Evolutionary conservation across 331 rosid genomes (phyloP), one percentile per base, ranked within the genome.

Genomic region (Pyracantha coccinea): DNA sequence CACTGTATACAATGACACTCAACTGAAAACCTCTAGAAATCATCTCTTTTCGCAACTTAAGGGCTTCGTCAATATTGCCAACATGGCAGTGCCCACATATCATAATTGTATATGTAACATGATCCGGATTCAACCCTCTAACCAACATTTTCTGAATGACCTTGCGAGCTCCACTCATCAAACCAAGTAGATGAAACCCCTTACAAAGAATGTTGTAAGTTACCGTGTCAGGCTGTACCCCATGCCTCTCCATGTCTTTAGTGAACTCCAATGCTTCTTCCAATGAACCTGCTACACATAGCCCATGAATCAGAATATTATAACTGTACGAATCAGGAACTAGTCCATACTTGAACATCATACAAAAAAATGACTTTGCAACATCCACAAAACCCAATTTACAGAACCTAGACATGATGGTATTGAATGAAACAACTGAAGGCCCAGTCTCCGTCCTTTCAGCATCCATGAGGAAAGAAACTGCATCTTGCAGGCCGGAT

Each of bases 221-320:
- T 64, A 81, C 85, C 5, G 57, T 69, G 73, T 86, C 77, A 45
- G 88, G 83, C 73, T 71, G 74, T 33, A 79, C 41, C 17, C 86
- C 90, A 71, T 86, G 85, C 83, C 71, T 82, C 77, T 81, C 85
- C 90, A 84, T 86, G 77, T 84, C 86, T 63, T 79, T 69, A 67
- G 81, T 71, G 75, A 84, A 71, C 68, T 62, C 78, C 66, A 86
- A 74, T n/a, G 88, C 90, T 82, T 86, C 83, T 16, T 86, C 83
- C 87, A 86, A 69, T 21, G 83, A 86, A 71, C 90, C 88, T 66
- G 88, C 90, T 79, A 81, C 73, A 74, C 83, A 86, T 59, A 84
- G 72, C 74, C 90, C 90, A 77, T 81, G 90, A 74, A 86, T 79
- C 67, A 86, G 86, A 77, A 86, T 84, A 77, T 86, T 86, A 68